Percentiles rank a stretch among this genome's conserved stretches.
phyloP scores from a whole-genome alignment of 148 eudicot genomes.

The Pouteria glomerata region DNA sequence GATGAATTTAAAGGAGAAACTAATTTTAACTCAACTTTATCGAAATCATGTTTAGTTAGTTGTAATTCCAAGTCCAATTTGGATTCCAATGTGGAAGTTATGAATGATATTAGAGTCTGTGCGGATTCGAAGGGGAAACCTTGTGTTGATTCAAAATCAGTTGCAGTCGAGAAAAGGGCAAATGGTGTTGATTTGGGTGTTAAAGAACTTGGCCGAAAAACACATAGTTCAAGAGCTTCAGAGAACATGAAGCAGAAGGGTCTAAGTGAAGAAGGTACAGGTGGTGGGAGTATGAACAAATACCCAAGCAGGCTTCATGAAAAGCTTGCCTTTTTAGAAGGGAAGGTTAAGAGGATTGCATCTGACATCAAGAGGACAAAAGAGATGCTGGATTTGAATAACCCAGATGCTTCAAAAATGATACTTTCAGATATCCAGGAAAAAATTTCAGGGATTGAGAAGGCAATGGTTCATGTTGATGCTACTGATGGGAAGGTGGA shows the following conservation, averaged over 20 bases:
- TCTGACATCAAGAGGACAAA: constrained; percentile 88
- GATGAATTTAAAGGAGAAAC: constrained; percentile 14
- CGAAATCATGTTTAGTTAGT: background rate
- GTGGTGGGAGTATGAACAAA: constrained; percentile 34
- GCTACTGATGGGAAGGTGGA: constrained; percentile 18
- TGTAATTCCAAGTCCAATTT: background rate
- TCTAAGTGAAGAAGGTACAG: constrained; percentile 19
- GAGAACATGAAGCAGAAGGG: constrained; percentile 28
- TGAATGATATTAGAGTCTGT: background rate
- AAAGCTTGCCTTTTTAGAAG: constrained; percentile 86
- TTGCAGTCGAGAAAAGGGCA: constrained; percentile 8
- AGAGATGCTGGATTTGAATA: constrained; percentile 80
- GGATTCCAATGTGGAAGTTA: constrained; percentile 4
- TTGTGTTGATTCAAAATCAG: background rate
- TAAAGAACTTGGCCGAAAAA: constrained; percentile 21
- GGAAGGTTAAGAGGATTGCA: constrained; percentile 86
- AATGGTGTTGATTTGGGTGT: constrained; percentile 3
- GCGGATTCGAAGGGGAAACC: constrained; percentile 17
- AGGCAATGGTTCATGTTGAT: constrained; percentile 63
- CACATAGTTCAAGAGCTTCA: constrained; percentile 14
- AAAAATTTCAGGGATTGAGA: constrained; percentile 87
- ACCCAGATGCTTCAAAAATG: constrained; percentile 69
- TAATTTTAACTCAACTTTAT: constrained; percentile 8
- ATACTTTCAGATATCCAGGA: constrained; percentile 77
- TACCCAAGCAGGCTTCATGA: constrained; percentile 73